These are phyloP conservation scores for Pyronema omphalodes DNA, from an alignment of 495 filamentous ascomycete genomes.

Conservation along the genomic window DNA sequence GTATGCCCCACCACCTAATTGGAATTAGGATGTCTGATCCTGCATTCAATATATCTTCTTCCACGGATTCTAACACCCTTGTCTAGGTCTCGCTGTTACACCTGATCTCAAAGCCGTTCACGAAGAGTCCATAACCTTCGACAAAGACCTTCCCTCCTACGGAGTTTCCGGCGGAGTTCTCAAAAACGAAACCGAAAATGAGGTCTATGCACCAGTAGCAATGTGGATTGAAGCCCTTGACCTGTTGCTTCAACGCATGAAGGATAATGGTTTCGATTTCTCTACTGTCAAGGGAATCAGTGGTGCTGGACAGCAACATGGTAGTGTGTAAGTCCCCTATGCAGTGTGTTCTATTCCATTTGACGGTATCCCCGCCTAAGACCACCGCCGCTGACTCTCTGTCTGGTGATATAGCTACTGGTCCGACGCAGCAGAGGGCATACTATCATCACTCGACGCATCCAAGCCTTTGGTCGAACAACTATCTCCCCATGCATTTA, in stretches of 20 bases:
- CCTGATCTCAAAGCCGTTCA: conserved; percentile 58
- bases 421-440: conserved; percentile 47
- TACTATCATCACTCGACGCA: conserved; percentile 43
- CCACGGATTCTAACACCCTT: not conserved
- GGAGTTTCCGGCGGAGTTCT: conserved; percentile 73
- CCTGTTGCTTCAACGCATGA: conserved; percentile 54
- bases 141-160: conserved; percentile 58
- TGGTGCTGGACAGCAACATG: conserved; percentile 90
- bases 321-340: conserved; percentile 45
- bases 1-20: conserved; percentile 29
- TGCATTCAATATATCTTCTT: not conserved
- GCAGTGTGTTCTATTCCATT: not conserved
- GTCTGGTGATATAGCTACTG: conserved; percentile 50
- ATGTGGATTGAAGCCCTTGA: conserved; percentile 91
- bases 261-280: conserved; percentile 58
- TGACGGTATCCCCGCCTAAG: not conserved
- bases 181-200: conserved; percentile 57
- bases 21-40: no score
- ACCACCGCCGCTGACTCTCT: no score
- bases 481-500: conserved; percentile 47
- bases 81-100: conserved; percentile 53
- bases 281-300: conserved; percentile 60
- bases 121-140: conserved; percentile 60
- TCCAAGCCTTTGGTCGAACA: conserved; percentile 46
- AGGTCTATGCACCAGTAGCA: conserved; percentile 81